Base-by-base conservation (phyloP, 495 filamentous ascomycete genomes). In the Oidiodendron maius region DNA sequence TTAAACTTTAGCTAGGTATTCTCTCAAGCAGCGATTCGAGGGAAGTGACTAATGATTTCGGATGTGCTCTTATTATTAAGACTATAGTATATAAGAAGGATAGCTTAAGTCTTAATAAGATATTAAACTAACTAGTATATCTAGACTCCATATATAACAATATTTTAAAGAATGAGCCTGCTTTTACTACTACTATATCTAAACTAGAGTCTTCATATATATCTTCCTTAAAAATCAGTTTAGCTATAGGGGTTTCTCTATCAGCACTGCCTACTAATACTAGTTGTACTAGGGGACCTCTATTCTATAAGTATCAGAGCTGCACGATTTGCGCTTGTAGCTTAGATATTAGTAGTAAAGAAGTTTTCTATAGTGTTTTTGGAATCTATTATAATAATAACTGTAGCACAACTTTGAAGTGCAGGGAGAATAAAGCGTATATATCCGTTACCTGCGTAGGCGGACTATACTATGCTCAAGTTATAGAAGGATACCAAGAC, bases 61-160 rank as follows among this genome's bases (percentile, higher is more conserved):
- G 73, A 3, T 68, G 70, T 10, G 71, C 69, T 26, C 84, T 83
- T 59, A 60, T 91, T 64, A 78, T 91, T 36, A 70, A 69, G 18
- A 79, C 72, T 8, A 67, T 84, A 0, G 64, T 38, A 32, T 44
- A 12, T 5, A 12, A 12, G 12, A 12, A 30, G 26, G 26, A 12
- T 12, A 30, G 63, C n/a, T n/a, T 30, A 30, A 12, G 26, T 30
- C 26, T 30, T 30, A 12, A 30, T 12, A 30, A 5, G 5, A 30
- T 12, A 5, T 12, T 12, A 30, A 30, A 30, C 26, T 12, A 12
- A 12, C 26, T 30, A 6, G 8, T 38, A 15, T 38, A 38, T 18
- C 35, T 15, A 15, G 17, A 38, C 35, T 15, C 13, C 17, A 15
- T 15, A 6, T 38, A 38, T 15, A 15, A 5, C 35, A 38, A 38